These are phyloP conservation scores for Sindora glabra DNA, from an alignment of 306 rosid species.

Conservation along the genomic window DNA sequence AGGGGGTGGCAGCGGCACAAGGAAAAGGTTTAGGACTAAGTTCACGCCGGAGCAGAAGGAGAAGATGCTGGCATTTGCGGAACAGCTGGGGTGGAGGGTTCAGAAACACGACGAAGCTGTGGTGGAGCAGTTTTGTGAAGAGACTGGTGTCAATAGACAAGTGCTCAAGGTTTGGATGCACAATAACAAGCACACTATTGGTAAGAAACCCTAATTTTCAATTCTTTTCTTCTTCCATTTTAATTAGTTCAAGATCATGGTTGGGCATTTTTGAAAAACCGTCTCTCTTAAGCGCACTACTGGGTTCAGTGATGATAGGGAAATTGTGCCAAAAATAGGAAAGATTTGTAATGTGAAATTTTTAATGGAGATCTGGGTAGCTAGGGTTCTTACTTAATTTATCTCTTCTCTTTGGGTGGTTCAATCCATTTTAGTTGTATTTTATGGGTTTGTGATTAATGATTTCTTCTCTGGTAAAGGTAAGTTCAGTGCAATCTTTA, in stretches of 20 bases:
- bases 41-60: conserved; percentile 80
- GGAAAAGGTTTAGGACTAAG: conserved; percentile 64
- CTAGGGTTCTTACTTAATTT: conserved; percentile 35
- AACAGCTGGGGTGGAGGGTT: conserved; percentile 52
- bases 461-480: background rate
- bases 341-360: conserved; percentile 18
- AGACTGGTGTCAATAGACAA: background rate
- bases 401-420: background rate
- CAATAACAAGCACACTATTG: conserved; percentile 50
- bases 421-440: background rate
- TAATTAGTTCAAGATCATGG: background rate
- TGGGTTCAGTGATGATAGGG: conserved; percentile 1
- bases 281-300: no score
- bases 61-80: conserved; percentile 76
- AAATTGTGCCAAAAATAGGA: background rate
- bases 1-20: conserved; percentile 37
- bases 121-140: background rate
- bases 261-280: conserved; percentile 9
- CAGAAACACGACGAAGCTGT: background rate
- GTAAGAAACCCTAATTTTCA: conserved; percentile 74
- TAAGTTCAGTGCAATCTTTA: no score
- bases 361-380: conserved; percentile 17
- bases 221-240: no score
- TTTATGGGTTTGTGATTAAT: background rate
- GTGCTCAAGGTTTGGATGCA: background rate